A percentile compares a stretch with the other conserved stretches of the same genome.
Conservation (phyloP, 2,329 filamentous ascomycete genomes). For the Leptographium lundbergii region DNA sequence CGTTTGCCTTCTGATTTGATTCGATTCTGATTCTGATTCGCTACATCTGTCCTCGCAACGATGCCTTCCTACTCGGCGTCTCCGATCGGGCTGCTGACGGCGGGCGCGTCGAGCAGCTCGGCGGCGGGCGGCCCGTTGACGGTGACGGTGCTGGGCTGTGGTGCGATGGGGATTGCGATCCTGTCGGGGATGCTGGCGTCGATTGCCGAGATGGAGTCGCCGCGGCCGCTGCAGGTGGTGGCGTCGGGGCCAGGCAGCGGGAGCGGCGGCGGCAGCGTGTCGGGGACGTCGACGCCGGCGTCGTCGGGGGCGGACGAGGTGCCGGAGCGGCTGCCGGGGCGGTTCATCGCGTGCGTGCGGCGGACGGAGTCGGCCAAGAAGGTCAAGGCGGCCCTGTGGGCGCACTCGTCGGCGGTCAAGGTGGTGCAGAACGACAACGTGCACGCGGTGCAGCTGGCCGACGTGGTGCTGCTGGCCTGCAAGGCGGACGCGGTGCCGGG, state of each 20-base stretch:
- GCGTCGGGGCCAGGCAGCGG: slow-evolving; percentile 28
- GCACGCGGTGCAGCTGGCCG: slow-evolving; percentile 49
- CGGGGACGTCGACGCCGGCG: slow-evolving; percentile 24
- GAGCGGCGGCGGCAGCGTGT: slow-evolving; percentile 29
- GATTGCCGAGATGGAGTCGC: slow-evolving; percentile 39
- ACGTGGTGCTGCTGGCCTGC: slow-evolving; percentile 67
- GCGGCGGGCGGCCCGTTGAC: slow-evolving; percentile 35
- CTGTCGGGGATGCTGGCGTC: slow-evolving; percentile 67
- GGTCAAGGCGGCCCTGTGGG: slow-evolving; percentile 51
- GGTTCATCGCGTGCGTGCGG: slow-evolving; percentile 72
- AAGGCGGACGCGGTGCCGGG: slow-evolving; percentile 64
- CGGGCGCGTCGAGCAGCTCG: not conserved
- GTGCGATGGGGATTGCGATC: slow-evolving; percentile 77
- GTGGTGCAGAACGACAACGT: slow-evolving; percentile 64
- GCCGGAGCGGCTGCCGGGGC: slow-evolving; percentile 50
- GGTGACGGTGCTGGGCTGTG: slow-evolving; percentile 70
- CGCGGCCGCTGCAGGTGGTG: slow-evolving; percentile 30
- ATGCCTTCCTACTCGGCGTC: not conserved
- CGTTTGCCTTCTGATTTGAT: no score
- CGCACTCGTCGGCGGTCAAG: slow-evolving; percentile 48
- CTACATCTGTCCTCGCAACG: no score
- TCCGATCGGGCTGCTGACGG: not conserved
- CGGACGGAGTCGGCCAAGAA: slow-evolving; percentile 55
- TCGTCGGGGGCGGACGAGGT: slow-evolving; percentile 34
- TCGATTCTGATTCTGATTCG: no score